phyloP scores from a whole-genome alignment of 2,329 filamentous ascomycete genomes.

The Colletotrichum trifolii region DNA sequence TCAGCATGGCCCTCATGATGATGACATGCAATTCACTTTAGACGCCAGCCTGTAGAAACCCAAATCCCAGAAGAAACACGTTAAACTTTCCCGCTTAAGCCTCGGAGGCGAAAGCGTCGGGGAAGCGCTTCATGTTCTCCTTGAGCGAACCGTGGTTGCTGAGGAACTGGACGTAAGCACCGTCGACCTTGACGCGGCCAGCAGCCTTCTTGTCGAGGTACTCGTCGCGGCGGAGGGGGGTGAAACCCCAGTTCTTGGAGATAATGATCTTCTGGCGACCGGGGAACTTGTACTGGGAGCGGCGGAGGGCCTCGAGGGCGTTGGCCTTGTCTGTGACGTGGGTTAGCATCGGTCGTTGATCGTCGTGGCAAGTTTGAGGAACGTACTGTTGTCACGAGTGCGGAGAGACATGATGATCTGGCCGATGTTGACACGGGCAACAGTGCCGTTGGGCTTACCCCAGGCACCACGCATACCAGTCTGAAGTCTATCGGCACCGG shows the following conservation, averaged over 20 bases:
- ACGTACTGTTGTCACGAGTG: slow-evolving; percentile 91
- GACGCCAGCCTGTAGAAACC: slow-evolving; percentile 55
- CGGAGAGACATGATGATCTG: slow-evolving; percentile 98
- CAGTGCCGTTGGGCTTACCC: slow-evolving; percentile 98
- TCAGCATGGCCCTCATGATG: slow-evolving; percentile 37
- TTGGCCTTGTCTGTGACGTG: slow-evolving; percentile 77
- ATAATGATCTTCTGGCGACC: slow-evolving; percentile 99
- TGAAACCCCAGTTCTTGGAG: slow-evolving; percentile 99
- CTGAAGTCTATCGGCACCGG: slow-evolving; percentile 99
- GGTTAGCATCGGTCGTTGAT: slow-evolving; percentile 41
- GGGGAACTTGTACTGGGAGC: slow-evolving; percentile 99
- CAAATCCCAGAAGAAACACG: slow-evolving; percentile 48
- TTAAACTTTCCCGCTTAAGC: slow-evolving; percentile 53
- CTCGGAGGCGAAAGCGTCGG: slow-evolving; percentile 80
- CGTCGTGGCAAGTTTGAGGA: neutral
- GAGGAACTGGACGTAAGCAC: slow-evolving; percentile 99
- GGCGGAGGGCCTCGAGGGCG: slow-evolving; percentile 98
- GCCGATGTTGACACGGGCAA: slow-evolving; percentile 99
- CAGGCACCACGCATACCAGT: slow-evolving; percentile 99
- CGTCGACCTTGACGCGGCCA: slow-evolving; percentile 94
- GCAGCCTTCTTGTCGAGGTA: slow-evolving; percentile 95
- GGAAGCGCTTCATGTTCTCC: slow-evolving; percentile 94
- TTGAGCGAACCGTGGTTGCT: slow-evolving; percentile 88
- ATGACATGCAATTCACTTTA: slow-evolving; percentile 55
- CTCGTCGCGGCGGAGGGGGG: slow-evolving; percentile 95